Base-by-base conservation (phyloP, 495 filamentous ascomycete species). In the Daldinia decipiens region DNA sequence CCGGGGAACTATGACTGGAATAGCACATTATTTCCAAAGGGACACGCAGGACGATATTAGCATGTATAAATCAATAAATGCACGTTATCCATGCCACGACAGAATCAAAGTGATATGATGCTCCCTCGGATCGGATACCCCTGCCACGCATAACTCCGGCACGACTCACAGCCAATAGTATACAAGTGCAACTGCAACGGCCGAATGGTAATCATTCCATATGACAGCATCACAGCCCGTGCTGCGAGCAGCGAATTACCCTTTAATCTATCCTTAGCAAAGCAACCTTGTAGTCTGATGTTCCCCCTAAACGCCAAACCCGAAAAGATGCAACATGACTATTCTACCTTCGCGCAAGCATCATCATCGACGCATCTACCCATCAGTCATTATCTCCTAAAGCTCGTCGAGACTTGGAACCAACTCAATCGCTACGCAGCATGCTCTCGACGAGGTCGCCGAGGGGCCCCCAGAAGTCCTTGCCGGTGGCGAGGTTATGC, bases 381-480 rank as follows among this genome's bases (percentile, higher is more conserved):
- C 61, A n/a, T 58, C 34, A 27, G 9, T 65, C 62, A 40, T 59
- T 32, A 17, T 13, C 26, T 31, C 26, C 27, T 53, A 31, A 3
- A 15, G 19, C 29, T 36, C 34, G 1, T 13, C 9, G 15, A 38
- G 17, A 5, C 51, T 54, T n/a, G 1, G 12, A 24, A 24, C 5
- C 24, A 4, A 13, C 55, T 87, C 68, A 97, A 80, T 99, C 96
- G 75, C 93, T 97, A 77, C 88, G 90, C 81, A 99, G 78, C 92
- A 99, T 99, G 70, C 91, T 97, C 77, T 98, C 95, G 39, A 99
- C 95, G 75, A 99, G 82, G 79, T 99, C 95, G 21, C 94, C 94
- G 63, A 99, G 80, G n/a, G 95, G 95, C 0, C 95, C 95, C 90
- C 93, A 99, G 83, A 93, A 99, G 78, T 98, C 96, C 82, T 97